Conservation (phyloP, 1,284 basidiomycete genomes). For the Trichosporon ovoides region DNA sequence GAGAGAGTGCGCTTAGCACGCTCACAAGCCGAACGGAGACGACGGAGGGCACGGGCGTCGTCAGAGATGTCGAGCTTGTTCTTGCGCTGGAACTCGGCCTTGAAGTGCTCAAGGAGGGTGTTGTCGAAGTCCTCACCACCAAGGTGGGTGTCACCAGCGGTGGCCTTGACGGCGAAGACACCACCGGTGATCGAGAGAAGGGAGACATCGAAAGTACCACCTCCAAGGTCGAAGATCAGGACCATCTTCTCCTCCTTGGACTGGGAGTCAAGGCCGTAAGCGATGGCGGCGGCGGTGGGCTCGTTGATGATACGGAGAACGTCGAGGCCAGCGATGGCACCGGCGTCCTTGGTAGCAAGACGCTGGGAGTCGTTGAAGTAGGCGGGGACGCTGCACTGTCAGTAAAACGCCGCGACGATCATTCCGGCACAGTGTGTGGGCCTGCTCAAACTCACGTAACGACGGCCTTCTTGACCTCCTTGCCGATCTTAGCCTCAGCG, state of each 20-base stretch:
- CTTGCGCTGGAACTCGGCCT: slow-evolving; percentile 66
- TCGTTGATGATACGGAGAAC: slow-evolving; percentile 68
- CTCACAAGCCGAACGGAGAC: slow-evolving; percentile 94
- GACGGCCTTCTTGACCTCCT: slow-evolving; percentile 61
- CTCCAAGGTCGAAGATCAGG: slow-evolving; percentile 98
- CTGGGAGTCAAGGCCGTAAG: slow-evolving; percentile 62
- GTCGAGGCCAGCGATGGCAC: slow-evolving; percentile 60
- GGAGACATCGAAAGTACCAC: slow-evolving; percentile 71
- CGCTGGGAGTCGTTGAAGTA: slow-evolving; percentile 68
- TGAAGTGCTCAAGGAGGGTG: slow-evolving; percentile 81
- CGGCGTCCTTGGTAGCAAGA: slow-evolving; percentile 60
- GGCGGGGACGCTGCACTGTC: slow-evolving; percentile 58
- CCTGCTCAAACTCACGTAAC: slow-evolving; percentile 57
- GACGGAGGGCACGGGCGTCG: slow-evolving; percentile 89
- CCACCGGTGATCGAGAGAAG: slow-evolving; percentile 60
- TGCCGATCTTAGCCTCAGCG: slow-evolving; percentile 60
- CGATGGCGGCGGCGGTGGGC: slow-evolving; percentile 54
- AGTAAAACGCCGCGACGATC: too few species aligned
- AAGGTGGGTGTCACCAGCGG: slow-evolving; percentile 96
- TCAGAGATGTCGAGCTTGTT: slow-evolving; percentile 84
- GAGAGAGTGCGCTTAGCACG: slow-evolving; percentile 99
- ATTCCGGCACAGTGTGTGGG: too few species aligned
- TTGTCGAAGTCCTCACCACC: slow-evolving; percentile 99
- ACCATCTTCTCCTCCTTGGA: slow-evolving; percentile 93
- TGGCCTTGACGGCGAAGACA: slow-evolving; percentile 63